Evolutionary conservation across 768 basidiomycete species (phyloP).

Genomic region (Vishniacozyma victoriae): DNA sequence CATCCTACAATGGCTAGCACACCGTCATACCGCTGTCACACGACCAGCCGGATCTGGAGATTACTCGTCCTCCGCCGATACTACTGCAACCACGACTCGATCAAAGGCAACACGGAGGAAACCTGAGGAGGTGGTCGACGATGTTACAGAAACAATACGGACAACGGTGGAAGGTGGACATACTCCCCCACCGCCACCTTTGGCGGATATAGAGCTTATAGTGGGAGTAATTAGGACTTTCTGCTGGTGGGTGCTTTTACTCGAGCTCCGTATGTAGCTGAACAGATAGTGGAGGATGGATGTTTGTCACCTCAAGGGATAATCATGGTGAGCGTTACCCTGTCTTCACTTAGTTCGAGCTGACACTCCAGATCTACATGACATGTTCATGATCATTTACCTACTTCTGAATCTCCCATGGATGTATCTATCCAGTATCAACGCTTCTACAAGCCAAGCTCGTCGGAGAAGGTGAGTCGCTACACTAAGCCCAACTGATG

Average conservation of each 20-base stretch:
- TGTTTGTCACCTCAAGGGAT: slow-evolving; percentile 75
- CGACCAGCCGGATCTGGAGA: slow-evolving; percentile 29
- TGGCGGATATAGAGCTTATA: slow-evolving; percentile 55
- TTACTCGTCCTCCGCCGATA: neutral
- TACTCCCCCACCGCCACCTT: too few species aligned
- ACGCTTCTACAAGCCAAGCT: slow-evolving; percentile 49
- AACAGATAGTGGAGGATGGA: slow-evolving; percentile 66
- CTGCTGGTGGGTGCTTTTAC: slow-evolving; percentile 51
- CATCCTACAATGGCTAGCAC: slow-evolving; percentile 37
- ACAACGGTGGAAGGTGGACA: slow-evolving; percentile 1
- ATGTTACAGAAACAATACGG: neutral
- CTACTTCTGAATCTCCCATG: slow-evolving; percentile 79
- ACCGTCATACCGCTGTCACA: slow-evolving; percentile 14
- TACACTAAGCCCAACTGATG: neutral
- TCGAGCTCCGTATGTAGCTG: too few species aligned
- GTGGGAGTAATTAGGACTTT: slow-evolving; percentile 68
- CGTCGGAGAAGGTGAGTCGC: slow-evolving; percentile 12
- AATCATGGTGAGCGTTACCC: slow-evolving; percentile 53
- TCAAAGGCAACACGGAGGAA: too few species aligned
- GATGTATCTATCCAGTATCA: slow-evolving; percentile 68
- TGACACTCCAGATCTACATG: slow-evolving; percentile 57
- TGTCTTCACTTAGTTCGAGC: neutral
- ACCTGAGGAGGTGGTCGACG: slow-evolving; percentile 2
- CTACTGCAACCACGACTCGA: too few species aligned
- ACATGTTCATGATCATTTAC: slow-evolving; percentile 80